Conservation (phyloP, 1,284 basidiomycete genomes). For the Phlebopus sp. region DNA sequence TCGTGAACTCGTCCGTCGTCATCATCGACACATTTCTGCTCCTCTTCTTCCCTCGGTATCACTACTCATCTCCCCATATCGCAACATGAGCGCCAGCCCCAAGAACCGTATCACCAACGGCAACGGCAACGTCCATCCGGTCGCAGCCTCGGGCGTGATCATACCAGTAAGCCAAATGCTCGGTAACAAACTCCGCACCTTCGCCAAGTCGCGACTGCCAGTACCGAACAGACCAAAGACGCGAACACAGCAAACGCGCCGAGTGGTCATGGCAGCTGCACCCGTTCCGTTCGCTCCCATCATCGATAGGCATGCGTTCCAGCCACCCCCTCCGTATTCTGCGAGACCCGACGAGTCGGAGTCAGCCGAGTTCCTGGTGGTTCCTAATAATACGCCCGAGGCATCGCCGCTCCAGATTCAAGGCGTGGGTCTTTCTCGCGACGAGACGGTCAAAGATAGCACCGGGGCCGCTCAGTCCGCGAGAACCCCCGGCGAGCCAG, state of each 20-base stretch:
- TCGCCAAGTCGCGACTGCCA: constrained; percentile 24
- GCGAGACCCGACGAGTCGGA: constrained; percentile 9
- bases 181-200: constrained; percentile 16
- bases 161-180: constrained; percentile 14
- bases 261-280: constrained; percentile 12
- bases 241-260: constrained; percentile 5
- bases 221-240: constrained; percentile 19
- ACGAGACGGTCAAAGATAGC: neutral
- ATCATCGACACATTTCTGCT: neutral
- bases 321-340: constrained; percentile 27
- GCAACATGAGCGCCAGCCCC: constrained; percentile 13
- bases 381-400: constrained; percentile 29
- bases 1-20: neutral
- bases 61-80: constrained; percentile 5
- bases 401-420: neutral
- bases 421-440: no score
- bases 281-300: constrained; percentile 29
- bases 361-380: constrained; percentile 13
- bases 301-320: constrained; percentile 24
- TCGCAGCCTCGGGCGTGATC: no score
- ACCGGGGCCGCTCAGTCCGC: neutral
- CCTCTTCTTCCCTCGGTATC: constrained; percentile 4
- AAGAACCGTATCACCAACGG: constrained; percentile 1
- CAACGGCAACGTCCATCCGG: no score
- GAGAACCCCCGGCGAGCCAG: neutral